These are phyloP conservation scores for Aureobasidium namibiae DNA, from an alignment of 2,329 filamentous ascomycete species.

Conservation along the genomic window DNA sequence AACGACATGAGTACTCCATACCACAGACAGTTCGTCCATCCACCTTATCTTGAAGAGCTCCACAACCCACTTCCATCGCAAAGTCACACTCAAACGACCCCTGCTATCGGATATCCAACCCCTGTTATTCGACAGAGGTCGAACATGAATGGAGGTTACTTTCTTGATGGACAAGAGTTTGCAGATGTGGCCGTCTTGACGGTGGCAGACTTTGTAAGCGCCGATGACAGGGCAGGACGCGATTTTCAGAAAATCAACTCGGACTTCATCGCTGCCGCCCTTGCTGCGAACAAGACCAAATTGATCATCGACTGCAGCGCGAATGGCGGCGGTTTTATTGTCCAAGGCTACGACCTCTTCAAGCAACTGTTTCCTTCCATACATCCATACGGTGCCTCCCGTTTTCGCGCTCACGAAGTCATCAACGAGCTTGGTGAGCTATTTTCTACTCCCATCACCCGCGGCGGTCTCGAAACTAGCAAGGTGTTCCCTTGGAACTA, in stretches of 20 bases:
- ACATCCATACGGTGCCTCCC: conserved; percentile 41
- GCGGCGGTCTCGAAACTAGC: conserved; percentile 26
- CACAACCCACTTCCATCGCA: neutral
- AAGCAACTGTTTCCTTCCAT: conserved; percentile 47
- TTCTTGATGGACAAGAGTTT: conserved; percentile 35
- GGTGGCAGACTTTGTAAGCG: conserved; percentile 35
- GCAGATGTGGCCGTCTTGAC: conserved; percentile 39
- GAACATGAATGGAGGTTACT: conserved; percentile 40
- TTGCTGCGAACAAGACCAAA: conserved; percentile 48
- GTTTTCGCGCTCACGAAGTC: conserved; percentile 42
- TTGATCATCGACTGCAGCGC: conserved; percentile 51
- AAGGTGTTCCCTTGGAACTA: conserved; percentile 46
- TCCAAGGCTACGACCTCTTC: conserved; percentile 55
- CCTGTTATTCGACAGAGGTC: conserved; percentile 31
- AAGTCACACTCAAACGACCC: conserved; percentile 3
- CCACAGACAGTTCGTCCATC: neutral
- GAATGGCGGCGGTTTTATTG: conserved; percentile 52
- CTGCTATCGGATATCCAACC: conserved; percentile 36
- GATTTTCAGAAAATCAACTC: conserved; percentile 35
- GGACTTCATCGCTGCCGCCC: conserved; percentile 35
- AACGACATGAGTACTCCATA: neutral
- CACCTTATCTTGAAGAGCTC: neutral
- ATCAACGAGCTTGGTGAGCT: conserved; percentile 37
- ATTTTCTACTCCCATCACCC: conserved; percentile 27
- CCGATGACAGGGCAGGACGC: conserved; percentile 21